Evolutionary conservation across 2,329 filamentous ascomycete species (phyloP), one percentile per base, ranked within the genome.

Genomic region (Xylariaceae sp.): DNA sequence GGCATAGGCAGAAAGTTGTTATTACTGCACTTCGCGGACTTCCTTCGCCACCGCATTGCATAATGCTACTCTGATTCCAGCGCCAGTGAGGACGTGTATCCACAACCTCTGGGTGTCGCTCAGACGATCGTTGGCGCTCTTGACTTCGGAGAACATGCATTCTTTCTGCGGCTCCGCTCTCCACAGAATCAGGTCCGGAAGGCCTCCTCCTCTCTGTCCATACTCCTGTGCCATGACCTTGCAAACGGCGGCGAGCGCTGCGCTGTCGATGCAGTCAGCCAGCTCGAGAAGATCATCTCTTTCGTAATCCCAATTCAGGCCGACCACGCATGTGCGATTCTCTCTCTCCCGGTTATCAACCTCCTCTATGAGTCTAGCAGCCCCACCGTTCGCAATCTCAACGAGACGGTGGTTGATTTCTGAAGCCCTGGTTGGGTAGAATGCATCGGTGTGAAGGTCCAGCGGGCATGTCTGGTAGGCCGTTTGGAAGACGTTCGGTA

Each of bases 211-310:
- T 37, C 93, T 72, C 54, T 88, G 83, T 49, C 81, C 79, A 65
- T 98, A 98, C 63, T 98, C 93, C 66, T 98, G 90, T 31, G 89
- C 90, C 76, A 97, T 82, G 31, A 97, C 89, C 64, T 91, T 93
- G 68, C 93, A 96, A 22, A 97, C 75, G 0, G 82, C 82, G 4
- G 87, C 87, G 45, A 98, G 70, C 1, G 87, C 89, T 47, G 81
- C 79, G n/a, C 87, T 84, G 22, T 81, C 74, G 58, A 95, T 95
- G 65, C 87, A 91, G 18, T 66, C 59, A 4, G 83, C 83, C 45
- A 97, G 83, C 62, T 95, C 88, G 6, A 85, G 60, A 19, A 98
- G 66, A 60, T 97, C 90, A 3, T 80, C 72, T 4, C 90, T 64
- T 29, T 83, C 82, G 60, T 89, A 97, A 35, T 86, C 81, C 93